Percentiles rank a stretch among this genome's conserved stretches.
Conservation (phyloP, 1,284 basidiomycete species). For the Amylostereum areolatum region DNA sequence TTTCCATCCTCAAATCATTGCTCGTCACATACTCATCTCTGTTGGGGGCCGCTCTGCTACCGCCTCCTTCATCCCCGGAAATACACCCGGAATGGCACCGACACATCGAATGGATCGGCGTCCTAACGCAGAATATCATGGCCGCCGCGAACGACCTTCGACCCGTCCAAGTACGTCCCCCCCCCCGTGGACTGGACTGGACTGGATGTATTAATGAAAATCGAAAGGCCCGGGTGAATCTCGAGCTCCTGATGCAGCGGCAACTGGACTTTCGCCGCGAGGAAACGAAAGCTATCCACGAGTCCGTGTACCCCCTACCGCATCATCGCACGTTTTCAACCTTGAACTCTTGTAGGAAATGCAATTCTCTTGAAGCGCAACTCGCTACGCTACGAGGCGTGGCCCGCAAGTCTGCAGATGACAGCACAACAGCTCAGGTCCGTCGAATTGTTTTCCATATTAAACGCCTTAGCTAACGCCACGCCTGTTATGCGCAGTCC, state of each 20-base stretch:
- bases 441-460: slow-evolving; percentile 2
- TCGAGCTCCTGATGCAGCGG: slow-evolving; percentile 71
- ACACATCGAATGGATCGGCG: slow-evolving; percentile 68
- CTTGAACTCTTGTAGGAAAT: slow-evolving; percentile 42
- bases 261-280: slow-evolving; percentile 64
- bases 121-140: slow-evolving; percentile 76
- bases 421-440: neutral
- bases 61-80: slow-evolving; percentile 48
- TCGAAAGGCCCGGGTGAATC: slow-evolving; percentile 57
- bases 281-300: slow-evolving; percentile 59
- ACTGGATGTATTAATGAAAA: neutral
- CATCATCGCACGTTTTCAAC: slow-evolving; percentile 4
- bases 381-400: slow-evolving; percentile 45
- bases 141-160: slow-evolving; percentile 75
- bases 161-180: slow-evolving; percentile 59
- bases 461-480: no score
- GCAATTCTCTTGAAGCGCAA: slow-evolving; percentile 58
- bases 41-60: slow-evolving; percentile 53
- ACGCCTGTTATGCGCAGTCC: neutral
- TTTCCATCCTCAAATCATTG: slow-evolving; percentile 60
- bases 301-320: slow-evolving; percentile 31
- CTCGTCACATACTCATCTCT: slow-evolving; percentile 67
- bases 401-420: slow-evolving; percentile 16
- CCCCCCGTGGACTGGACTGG: neutral
- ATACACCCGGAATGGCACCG: slow-evolving; percentile 46